Evolutionary conservation across 768 basidiomycete genomes (phyloP), one percentile per base, ranked within the genome.

Genomic region (Gelatoporia subvermispora): DNA sequence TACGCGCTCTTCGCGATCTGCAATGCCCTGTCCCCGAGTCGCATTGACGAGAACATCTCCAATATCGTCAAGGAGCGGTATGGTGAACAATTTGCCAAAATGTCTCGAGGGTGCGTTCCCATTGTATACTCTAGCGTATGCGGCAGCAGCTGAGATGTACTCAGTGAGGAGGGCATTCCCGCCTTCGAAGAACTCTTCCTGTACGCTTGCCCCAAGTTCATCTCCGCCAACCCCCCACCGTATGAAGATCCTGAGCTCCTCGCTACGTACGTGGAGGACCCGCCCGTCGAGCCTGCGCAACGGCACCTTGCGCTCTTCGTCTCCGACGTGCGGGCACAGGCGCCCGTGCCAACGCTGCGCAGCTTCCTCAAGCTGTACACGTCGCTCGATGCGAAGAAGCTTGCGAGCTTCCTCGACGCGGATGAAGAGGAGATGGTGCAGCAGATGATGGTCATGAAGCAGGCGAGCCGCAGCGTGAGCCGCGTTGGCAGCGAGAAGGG

Each of bases 361-460:
- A 91, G 88, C 64, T 85, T 98, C 78, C 70, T 99, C 58, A 94
- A 96, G 67, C 74, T 99, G 55, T 99, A 99, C 72, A 93, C 93
- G 5, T 90, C 87, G 42, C 81, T 99, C 45, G 93, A 91, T 51
- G 84, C 93, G 13, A 80, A 80, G 62, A 97, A 97, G 70, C 78
- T 99, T 22, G 86, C 94, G 0, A 84, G 84, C 57, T 96, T 98
- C 78, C 72, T 95, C 39, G 91, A 93, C 52, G 82, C 80, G 38
- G 88, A 89, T 54, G 95, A 97, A 69, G 95, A 98, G 63, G 88
- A 89, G 66, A 85, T 97, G 61, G 76, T 99, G 50, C 88, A 94
- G 69, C 89, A 95, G 77, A 80, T 98, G 77, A 96, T 98, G 93
- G 84, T 92, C 38, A 79, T 96, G 70, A 98, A 99, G 73, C 84